Evolutionary conservation across 345 rosid species (phyloP), one percentile per base, ranked within the genome.

Genomic region (Abelmoschus esculentus): DNA sequence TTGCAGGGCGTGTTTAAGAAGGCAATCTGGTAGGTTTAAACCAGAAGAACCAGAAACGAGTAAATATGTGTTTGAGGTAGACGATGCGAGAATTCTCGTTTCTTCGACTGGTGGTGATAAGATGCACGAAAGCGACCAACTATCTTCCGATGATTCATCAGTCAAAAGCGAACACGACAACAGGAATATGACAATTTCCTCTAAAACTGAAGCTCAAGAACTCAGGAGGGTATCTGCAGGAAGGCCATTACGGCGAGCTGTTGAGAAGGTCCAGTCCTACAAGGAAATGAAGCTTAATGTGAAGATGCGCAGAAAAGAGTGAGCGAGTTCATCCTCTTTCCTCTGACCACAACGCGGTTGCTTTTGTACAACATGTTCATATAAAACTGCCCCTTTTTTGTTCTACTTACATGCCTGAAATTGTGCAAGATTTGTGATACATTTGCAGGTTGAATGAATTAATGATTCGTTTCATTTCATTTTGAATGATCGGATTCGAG

Each of bases 241-340:
- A 61, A 78, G 90, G 82, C 93, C 91, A 17, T 52, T 6, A 49
- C 83, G 93, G 31, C 80, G 66, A 80, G 90, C 89, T 40, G 85
- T 74, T 49, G 86, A 56, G 53, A 88, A 84, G 76, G 75, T 90
- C 69, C 89, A 84, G 31, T 81, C 96, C 22, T 88, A 87, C 84
- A 90, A 84, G 80, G 96, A 90, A 90, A 76, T 76, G 60, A 82
- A 90, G 13, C 62, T 88, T 46, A 90, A 84, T 28, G 77, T 78
- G 38, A 90, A 90, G 84, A 84, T 90, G 87, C 86, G 93, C 29
- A 70, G 91, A 66, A 2, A 26, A 44, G 61, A 55, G 49, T 80
- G 76, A 61, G 47, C 78, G 74, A 80, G 78, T 66, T 13, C 26
- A 38, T 75, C 1, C 10, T 66, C 70, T 62, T 56, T 34, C 28